phyloP scores from a whole-genome alignment of 306 rosid genomes.

The Fagus crenata region DNA sequence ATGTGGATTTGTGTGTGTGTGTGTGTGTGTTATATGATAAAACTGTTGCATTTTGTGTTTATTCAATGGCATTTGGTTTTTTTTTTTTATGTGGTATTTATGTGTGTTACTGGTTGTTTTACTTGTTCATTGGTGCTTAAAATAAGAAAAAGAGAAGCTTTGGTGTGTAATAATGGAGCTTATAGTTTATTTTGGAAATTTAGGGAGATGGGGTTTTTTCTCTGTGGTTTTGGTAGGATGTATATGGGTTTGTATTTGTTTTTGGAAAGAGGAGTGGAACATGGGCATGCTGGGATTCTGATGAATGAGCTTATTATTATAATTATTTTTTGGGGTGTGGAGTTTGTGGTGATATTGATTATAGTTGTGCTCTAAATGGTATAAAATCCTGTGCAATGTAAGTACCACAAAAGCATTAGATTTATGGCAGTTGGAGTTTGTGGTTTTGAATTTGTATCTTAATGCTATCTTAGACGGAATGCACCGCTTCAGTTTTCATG shows the following conservation, averaged over 20 bases:
- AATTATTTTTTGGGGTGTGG: too few species aligned
- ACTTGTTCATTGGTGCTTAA: too few species aligned
- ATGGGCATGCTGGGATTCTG: background rate
- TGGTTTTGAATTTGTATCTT: background rate
- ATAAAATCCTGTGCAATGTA: background rate
- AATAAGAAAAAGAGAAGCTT: too few species aligned
- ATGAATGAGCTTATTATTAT: background rate
- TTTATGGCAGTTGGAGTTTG: background rate
- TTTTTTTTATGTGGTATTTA: background rate
- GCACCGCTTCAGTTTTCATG: background rate
- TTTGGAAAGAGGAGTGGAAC: background rate
- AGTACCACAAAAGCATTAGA: background rate
- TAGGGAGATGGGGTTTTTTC: background rate
- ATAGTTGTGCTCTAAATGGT: background rate
- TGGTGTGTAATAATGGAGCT: background rate
- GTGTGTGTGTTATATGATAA: too few species aligned
- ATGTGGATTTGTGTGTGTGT: too few species aligned
- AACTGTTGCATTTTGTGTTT: too few species aligned
- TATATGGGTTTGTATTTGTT: background rate
- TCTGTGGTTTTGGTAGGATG: background rate
- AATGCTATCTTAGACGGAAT: background rate
- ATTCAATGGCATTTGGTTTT: background rate
- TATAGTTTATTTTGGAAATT: background rate
- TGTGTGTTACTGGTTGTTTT: too few species aligned
- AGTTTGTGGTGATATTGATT: background rate